These are phyloP conservation scores for Echinochloa phyllopogon DNA, from an alignment of 176 grass and related monocot genomes.

Conservation along the genomic window DNA sequence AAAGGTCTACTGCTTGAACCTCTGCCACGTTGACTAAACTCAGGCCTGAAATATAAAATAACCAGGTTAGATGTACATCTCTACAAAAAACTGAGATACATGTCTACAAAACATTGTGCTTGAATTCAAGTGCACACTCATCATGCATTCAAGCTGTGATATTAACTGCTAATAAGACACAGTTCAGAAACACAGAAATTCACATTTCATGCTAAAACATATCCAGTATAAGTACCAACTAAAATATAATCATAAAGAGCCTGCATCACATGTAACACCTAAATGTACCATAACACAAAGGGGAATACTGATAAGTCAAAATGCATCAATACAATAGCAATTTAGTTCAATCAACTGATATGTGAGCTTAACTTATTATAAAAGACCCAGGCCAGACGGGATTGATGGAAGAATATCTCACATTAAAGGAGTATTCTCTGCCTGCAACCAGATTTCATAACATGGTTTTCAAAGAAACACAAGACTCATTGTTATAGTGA, in stretches of 20 bases:
- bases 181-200: background rate
- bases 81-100: background rate
- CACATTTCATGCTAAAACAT: background rate
- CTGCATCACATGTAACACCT: constrained; percentile 7
- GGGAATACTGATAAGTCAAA: constrained; percentile 3
- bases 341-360: background rate
- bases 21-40: constrained; percentile 44
- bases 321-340: constrained; percentile 10
- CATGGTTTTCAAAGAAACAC: background rate
- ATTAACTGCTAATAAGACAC: background rate
- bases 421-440: background rate
- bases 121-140: background rate
- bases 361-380: constrained; percentile 1
- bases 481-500: background rate
- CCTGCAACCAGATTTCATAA: background rate
- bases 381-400: background rate
- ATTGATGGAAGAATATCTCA: constrained; percentile 2
- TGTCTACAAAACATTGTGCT: background rate
- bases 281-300: background rate
- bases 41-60: constrained; percentile 55
- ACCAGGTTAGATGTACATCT: background rate
- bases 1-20: constrained; percentile 52
- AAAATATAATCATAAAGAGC: background rate
- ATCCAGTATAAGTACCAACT: background rate
- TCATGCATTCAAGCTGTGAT: background rate